Base-by-base conservation (phyloP, 164 flowering plant genomes). In the Dillenia turbinata region DNA sequence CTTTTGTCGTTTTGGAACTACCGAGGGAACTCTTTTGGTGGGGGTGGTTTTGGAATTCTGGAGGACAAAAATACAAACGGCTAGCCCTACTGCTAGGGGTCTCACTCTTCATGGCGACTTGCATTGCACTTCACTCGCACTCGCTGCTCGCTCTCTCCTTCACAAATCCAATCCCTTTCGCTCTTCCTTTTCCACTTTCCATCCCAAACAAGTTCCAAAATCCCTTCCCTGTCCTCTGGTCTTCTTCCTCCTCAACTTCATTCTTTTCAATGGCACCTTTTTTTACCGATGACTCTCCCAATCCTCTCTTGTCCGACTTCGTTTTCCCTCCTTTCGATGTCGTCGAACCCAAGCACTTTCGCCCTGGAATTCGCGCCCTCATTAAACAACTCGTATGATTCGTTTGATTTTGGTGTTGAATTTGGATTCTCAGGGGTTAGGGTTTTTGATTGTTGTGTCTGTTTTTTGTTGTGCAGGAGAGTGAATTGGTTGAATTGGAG, bases 291-390 rank as follows among this genome's bases (percentile, higher is more conserved):
- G 47, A 57, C 26, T 17, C 75, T 40, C 62, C 69, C 0, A 86
- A 84, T 66, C 96, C 96, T 52, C 78, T 94, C 7, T 64, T 91
- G 66, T 71, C 62, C 49, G 86, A 85, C 51, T 91, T 91, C 57
- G 79, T 77, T 5, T 94, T 91, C 57, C 97, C 99, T 0, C 97
- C 96, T 3, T 94, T 83, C 62, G 92, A 91, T 73, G 77, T 69
- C 17, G 82, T 94, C 64, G 75, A 81, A n/a, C 79, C 96, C 66
- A 59, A 80, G 43, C 96, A 91, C 69, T 94, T 94, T 22, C 83
- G 87, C 2, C 96, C 96, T 9, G 99, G 84, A 46, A 83, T 94
- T 69, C 88, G 83, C 22, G 79, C 86, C 9, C 67, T 94, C 53
- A 53, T 94, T 66, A 71, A 75, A 64, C 59, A 81, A 56, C 84